phyloP scores from a whole-genome alignment of 2,329 filamentous ascomycete genomes.

The Tolypocladium amazonense region DNA sequence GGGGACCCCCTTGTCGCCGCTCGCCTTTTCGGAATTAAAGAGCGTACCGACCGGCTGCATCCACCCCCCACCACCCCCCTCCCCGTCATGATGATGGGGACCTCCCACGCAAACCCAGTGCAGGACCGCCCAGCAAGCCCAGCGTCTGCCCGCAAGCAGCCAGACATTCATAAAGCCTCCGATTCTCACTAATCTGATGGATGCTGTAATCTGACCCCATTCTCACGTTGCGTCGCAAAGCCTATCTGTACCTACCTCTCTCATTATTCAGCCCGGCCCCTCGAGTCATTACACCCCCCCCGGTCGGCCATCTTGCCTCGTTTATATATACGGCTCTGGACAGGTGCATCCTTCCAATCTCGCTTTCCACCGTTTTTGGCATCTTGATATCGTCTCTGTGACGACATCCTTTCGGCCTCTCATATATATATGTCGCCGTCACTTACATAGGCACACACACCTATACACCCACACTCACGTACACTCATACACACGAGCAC shows the following conservation, averaged over 20 bases:
- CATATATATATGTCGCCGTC: background rate
- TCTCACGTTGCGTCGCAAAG: background rate
- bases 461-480: background rate
- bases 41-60: background rate
- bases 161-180: background rate
- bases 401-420: background rate
- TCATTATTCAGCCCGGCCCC: slow-evolving; percentile 2
- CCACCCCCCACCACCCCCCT: background rate
- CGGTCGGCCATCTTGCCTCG: background rate
- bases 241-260: background rate
- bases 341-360: background rate
- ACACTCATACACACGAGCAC: background rate
- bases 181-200: background rate
- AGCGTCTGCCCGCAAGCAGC: background rate
- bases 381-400: background rate
- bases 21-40: slow-evolving; percentile 1
- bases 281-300: slow-evolving; percentile 1
- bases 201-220: background rate
- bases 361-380: background rate
- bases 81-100: background rate
- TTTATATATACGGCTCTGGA: background rate
- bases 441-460: background rate
- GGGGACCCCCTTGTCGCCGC: background rate
- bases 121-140: background rate
- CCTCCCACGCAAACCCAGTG: background rate